Base-by-base conservation (phyloP, 106 monocot genomes). In the Dendrobium catenatum region DNA sequence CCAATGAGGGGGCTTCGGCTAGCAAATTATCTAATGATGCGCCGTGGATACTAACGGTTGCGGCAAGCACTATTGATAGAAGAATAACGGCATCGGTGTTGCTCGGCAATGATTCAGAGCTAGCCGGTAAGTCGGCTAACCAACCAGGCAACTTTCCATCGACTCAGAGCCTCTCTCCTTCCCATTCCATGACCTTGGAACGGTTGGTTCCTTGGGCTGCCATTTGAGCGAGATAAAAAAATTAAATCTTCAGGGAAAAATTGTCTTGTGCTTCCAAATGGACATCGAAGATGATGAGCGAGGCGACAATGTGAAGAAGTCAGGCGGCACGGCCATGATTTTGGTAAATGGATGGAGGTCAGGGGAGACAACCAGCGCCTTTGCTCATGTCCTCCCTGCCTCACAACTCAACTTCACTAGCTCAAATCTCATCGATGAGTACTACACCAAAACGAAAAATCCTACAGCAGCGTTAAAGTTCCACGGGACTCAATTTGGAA, bases 381-480 rank as follows among this genome's bases (percentile, higher is more conserved):
- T 79, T 19, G 51, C 75, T 10, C 85, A 90, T 59, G 80, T 76
- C 27, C 68, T 87, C n/a, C 89, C 89, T 0, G 83, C 87, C 17
- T 42, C 82, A 7, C 80, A 78, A 8, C 77, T 89, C 4, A 80
- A 79, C 2, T 15, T 70, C 16, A 79, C 46, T 47, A 84, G 55
- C 27, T 76, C 37, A 4, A 11, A 61, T 22, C 67, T 66, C 11
- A 68, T 84, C 4, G 56, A 15, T 29, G 19, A 78, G 13, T 89
- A 86, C 74, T 37, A 79, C 20, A 0, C 2, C 0, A 55, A 81
- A 33, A 77, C 82, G 13, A 48, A 79, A 16, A 79, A n/a, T 11
- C 88, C 88, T 1, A 86, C 81, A 0, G 89, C 83, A 6, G 51
- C 80, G 54, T 78, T 89, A 43, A 55, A 43, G 6, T 87, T 87